Conservation (phyloP, 768 basidiomycete species). For the Lactarius hatsudake region DNA sequence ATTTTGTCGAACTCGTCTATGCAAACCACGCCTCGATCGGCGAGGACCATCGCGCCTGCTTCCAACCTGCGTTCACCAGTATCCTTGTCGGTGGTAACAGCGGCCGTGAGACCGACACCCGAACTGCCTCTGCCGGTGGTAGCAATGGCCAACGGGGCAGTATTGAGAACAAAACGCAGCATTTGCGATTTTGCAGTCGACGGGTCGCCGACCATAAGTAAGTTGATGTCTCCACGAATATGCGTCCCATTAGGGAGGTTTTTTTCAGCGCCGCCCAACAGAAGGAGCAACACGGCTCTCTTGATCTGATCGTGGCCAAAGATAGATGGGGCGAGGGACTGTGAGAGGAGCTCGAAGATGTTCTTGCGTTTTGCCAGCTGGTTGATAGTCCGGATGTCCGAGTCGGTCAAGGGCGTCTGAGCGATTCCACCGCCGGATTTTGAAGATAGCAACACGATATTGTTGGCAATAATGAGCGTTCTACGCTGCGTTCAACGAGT, state of each 20-base stretch:
- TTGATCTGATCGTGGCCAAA: slow-evolving; percentile 97
- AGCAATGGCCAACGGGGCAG: slow-evolving; percentile 95
- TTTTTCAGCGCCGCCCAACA: slow-evolving; percentile 97
- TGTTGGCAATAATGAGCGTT: slow-evolving; percentile 91
- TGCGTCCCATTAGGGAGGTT: slow-evolving; percentile 97
- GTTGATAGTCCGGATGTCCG: slow-evolving; percentile 94
- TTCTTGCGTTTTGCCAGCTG: slow-evolving; percentile 84
- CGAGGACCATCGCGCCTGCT: slow-evolving; percentile 99
- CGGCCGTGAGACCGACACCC: slow-evolving; percentile 98
- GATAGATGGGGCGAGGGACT: slow-evolving; percentile 96
- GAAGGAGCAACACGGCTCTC: slow-evolving; percentile 84
- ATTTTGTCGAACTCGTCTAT: slow-evolving; percentile 99
- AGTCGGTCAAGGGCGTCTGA: slow-evolving; percentile 86
- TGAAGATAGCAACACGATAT: slow-evolving; percentile 90
- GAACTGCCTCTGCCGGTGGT: slow-evolving; percentile 97
- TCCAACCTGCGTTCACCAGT: slow-evolving; percentile 96
- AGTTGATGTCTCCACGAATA: slow-evolving; percentile 98
- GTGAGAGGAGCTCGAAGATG: slow-evolving; percentile 85
- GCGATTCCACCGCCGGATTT: slow-evolving; percentile 96
- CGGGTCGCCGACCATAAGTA: slow-evolving; percentile 99
- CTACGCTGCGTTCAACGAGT: slow-evolving; percentile 40
- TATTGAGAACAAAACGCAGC: slow-evolving; percentile 92
- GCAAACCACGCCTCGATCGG: slow-evolving; percentile 97
- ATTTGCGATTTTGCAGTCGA: slow-evolving; percentile 98
- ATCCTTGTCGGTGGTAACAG: slow-evolving; percentile 97